phyloP scores from a whole-genome alignment of 2,329 filamentous ascomycete species.

The Fusarium zealandicum region DNA sequence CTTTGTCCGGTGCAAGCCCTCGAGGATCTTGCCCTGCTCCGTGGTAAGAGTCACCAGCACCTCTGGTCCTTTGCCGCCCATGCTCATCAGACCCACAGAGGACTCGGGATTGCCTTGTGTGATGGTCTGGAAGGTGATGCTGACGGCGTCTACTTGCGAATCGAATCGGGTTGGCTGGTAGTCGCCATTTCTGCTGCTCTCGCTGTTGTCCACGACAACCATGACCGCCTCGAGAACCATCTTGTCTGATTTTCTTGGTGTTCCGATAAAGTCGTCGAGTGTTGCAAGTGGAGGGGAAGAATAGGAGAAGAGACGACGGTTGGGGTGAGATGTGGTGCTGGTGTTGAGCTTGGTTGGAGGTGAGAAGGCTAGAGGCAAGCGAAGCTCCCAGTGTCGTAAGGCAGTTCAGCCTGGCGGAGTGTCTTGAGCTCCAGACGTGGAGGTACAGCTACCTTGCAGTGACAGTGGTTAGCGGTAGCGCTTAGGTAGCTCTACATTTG shows the following conservation, averaged over 20 bases:
- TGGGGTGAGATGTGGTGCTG: constrained; percentile 12
- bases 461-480: neutral
- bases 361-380: constrained; percentile 40
- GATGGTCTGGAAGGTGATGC: constrained; percentile 94
- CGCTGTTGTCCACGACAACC: constrained; percentile 99
- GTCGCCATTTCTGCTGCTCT: constrained; percentile 97
- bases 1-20: constrained; percentile 87
- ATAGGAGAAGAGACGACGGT: constrained; percentile 1
- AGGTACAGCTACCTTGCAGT: constrained; percentile 36
- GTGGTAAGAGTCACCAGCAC: constrained; percentile 95
- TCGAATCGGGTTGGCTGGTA: constrained; percentile 91
- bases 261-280: constrained; percentile 6
- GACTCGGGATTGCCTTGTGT: constrained; percentile 96
- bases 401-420: constrained; percentile 54
- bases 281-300: constrained; percentile 7
- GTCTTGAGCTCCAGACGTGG: constrained; percentile 27
- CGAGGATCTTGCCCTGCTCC: constrained; percentile 93
- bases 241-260: constrained; percentile 57
- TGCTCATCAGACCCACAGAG: constrained; percentile 97
- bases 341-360: constrained; percentile 35
- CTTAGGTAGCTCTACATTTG: constrained; percentile 32
- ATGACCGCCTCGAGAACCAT: constrained; percentile 99
- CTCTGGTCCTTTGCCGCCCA: constrained; percentile 97
- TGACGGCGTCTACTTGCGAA: constrained; percentile 93
- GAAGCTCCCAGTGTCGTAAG: constrained; percentile 51